Percentiles rank a stretch among this genome's conserved stretches.
phyloP scores from a whole-genome alignment of 768 basidiomycete species.

The Inosperma sp. region DNA sequence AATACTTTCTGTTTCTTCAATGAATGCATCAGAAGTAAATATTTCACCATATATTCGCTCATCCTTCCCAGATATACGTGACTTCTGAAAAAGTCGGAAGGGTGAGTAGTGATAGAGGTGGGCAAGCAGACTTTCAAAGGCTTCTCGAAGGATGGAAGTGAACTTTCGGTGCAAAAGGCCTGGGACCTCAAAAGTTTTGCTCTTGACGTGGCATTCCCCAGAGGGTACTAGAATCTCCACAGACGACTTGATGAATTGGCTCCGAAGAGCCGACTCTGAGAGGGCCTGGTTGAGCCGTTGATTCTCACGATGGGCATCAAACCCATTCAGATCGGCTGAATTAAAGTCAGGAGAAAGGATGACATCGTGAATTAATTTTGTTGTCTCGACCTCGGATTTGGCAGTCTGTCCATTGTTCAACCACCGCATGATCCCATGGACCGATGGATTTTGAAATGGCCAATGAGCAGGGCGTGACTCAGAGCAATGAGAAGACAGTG shows the following conservation, averaged over 20 bases:
- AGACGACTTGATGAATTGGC: conserved; percentile 11
- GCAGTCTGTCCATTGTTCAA: conserved; percentile 15
- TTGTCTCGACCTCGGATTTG: conserved; percentile 16
- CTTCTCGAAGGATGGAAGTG: conserved; percentile 20
- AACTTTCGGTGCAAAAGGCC: conserved; percentile 26
- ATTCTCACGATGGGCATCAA: conserved; percentile 15
- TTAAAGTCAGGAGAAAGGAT: conserved; percentile 20
- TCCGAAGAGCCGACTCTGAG: not conserved
- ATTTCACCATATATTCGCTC: conserved; percentile 26
- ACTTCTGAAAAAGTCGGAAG: conserved; percentile 22
- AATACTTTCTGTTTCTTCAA: conserved; percentile 26
- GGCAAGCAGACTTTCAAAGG: conserved; percentile 18
- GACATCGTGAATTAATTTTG: conserved; percentile 18
- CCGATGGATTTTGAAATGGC: conserved; percentile 12
- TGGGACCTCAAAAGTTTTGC: conserved; percentile 20
- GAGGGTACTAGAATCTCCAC: conserved; percentile 29
- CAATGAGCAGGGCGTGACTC: not conserved
- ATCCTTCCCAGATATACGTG: not conserved
- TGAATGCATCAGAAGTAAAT: conserved; percentile 29
- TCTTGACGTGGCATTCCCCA: conserved; percentile 13
- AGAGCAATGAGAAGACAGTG: not conserved
- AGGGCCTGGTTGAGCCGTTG: conserved; percentile 10
- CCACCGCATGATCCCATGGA: conserved; percentile 23
- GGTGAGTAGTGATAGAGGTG: conserved; percentile 27
- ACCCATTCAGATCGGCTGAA: conserved; percentile 8